A percentile compares a stretch with the other conserved stretches of the same genome.
Evolutionary conservation across 2,329 filamentous ascomycete genomes (phyloP).

Genomic region (Paecilomyces dactylethromorphus): DNA sequence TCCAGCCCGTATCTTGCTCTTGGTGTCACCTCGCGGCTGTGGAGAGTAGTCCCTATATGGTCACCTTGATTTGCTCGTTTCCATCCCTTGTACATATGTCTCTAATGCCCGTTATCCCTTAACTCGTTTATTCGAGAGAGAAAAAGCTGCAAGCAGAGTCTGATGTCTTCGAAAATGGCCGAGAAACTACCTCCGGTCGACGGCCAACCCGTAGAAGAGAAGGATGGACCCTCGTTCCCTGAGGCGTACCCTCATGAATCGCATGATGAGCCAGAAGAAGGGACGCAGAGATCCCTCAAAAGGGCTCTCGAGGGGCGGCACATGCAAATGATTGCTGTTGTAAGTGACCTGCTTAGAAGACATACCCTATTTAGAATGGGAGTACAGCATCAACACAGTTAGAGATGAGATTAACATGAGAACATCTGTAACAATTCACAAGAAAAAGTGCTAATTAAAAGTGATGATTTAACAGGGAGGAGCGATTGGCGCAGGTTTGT

Average conservation of each 20-base stretch:
- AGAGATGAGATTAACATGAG: too few relatives aligned
- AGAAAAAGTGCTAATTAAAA: background rate
- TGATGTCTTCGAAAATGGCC: background rate
- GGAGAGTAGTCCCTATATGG: too few relatives aligned
- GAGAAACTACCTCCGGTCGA: background rate
- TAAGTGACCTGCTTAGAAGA: slow-evolving; percentile 8
- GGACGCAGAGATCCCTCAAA: slow-evolving; percentile 18
- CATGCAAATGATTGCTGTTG: slow-evolving; percentile 37
- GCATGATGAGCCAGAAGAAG: slow-evolving; percentile 2
- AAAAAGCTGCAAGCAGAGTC: too few relatives aligned
- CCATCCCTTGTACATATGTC: too few relatives aligned
- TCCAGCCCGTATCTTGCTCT: too few relatives aligned
- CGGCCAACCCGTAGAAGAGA: background rate
- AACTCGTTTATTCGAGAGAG: too few relatives aligned
- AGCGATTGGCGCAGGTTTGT: slow-evolving; percentile 36
- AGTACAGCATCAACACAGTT: background rate
- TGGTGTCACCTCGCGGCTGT: too few relatives aligned
- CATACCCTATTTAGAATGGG: background rate
- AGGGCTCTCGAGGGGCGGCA: slow-evolving; percentile 24
- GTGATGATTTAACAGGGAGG: slow-evolving; percentile 15
- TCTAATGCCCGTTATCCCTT: too few relatives aligned
- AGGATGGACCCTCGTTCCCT: background rate
- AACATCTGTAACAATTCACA: too few relatives aligned
- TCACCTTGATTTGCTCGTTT: too few relatives aligned
- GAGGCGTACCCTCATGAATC: background rate